Evolutionary conservation across 208 protist genomes (phyloP).

Genomic region (Trypanosoma lewisi): DNA sequence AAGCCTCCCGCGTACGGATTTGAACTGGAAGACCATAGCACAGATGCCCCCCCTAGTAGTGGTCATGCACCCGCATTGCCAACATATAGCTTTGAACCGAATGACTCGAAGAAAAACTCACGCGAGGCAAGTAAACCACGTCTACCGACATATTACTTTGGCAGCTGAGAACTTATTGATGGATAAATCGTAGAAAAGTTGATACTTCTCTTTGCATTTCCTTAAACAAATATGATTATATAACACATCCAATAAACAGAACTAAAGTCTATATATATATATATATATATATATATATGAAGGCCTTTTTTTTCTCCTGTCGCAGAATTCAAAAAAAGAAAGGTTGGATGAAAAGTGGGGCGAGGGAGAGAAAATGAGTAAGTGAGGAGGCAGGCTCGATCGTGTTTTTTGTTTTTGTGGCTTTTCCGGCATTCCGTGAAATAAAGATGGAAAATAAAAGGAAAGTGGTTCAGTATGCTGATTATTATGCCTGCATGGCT

Average conservation of each 20-base stretch:
- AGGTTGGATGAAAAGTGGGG: background rate
- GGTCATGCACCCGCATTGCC: background rate
- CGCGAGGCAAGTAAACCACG: background rate
- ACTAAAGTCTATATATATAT: conserved; percentile 1
- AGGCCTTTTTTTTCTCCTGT: background rate
- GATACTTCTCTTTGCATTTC: no score
- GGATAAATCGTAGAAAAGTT: no score
- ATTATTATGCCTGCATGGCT: background rate
- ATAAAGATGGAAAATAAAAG: background rate
- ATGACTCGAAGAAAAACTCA: conserved; percentile 5
- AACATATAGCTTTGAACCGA: conserved; percentile 21
- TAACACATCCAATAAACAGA: background rate
- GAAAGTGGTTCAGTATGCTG: background rate
- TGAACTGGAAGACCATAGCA: no score
- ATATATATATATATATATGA: background rate
- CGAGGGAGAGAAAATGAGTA: background rate
- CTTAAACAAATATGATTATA: no score
- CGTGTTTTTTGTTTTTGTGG: background rate
- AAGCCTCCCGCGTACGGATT: no score
- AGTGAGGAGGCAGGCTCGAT: background rate
- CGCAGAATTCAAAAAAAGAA: conserved; percentile 9
- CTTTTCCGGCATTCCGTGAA: background rate
- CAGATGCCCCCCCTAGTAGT: background rate
- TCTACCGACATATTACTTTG: conserved; percentile 64
- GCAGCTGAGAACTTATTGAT: conserved; percentile 49